Evolutionary conservation across 495 filamentous ascomycete species (phyloP).

Genomic region (Opeltia flavorubescens): DNA sequence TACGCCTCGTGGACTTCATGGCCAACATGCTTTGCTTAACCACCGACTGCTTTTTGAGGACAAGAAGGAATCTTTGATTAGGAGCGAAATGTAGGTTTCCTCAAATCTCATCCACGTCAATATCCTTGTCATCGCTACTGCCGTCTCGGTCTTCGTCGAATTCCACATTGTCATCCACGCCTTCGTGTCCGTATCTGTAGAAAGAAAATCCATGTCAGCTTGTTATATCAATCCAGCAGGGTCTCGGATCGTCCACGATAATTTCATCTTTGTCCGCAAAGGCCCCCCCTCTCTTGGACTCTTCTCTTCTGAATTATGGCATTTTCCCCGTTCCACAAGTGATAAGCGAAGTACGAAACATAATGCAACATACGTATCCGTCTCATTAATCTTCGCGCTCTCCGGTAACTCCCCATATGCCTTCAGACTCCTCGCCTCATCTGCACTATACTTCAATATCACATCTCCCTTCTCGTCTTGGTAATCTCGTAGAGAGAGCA

Average conservation of each 20-base stretch:
- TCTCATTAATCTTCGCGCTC: conserved; percentile 99
- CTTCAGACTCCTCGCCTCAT: conserved; percentile 89
- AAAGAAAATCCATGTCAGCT: background rate
- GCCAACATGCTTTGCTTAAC: too few species aligned
- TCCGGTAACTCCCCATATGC: conserved; percentile 95
- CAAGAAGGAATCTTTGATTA: conserved; percentile 15
- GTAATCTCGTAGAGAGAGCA: conserved; percentile 92
- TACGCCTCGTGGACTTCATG: too few species aligned
- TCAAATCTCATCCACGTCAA: conserved; percentile 48
- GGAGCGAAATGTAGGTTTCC: conserved; percentile 18
- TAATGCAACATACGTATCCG: conserved; percentile 56
- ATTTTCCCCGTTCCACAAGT: too few species aligned
- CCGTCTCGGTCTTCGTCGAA: conserved; percentile 44
- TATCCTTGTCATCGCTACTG: conserved; percentile 42
- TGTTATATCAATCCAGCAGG: background rate
- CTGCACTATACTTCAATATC: conserved; percentile 95
- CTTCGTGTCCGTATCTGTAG: conserved; percentile 36
- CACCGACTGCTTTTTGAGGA: background rate
- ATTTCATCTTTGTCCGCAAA: too few species aligned
- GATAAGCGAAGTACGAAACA: background rate
- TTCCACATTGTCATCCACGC: conserved; percentile 45
- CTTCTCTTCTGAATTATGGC: too few species aligned
- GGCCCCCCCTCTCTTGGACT: background rate
- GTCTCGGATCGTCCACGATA: too few species aligned
- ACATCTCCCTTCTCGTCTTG: conserved; percentile 99